Evolutionary conservation across 1,139 yeast species (phyloP), one percentile per base, ranked within the genome.

Genomic region (Suhomyces panamericanus): DNA sequence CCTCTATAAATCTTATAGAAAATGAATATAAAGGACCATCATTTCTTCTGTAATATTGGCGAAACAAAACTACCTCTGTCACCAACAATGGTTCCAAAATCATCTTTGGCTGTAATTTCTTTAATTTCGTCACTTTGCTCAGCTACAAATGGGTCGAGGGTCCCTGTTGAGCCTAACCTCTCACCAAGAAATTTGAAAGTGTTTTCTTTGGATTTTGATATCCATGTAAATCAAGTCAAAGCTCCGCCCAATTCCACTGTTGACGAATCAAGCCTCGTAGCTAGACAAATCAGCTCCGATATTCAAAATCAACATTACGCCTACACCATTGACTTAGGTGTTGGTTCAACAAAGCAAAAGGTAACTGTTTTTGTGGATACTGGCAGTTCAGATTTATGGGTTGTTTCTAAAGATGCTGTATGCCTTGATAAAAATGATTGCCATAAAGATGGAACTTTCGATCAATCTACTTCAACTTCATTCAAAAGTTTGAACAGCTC

Each of bases 341-440:
- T 26, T 10, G 56, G 55, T 14, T 50, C 56, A 12, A 41, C 48
- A 38, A 35, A 43, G 6, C 51, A 53, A 36, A 17, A 27, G 11
- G 17, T 49, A 4, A 36, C 41, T 13, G 55, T 52, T 1, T 39
- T 32, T 10, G 42, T 59, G 22, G 63, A 58, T 45, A 58, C 63
- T 6, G 62, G 62, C 11, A 53, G 58, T 30, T 54, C 61, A 12
- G 62, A 59, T 39, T 50, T 57, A 43, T 59, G 62, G 62, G 40
- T 50, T 37, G 54, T 56, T 49, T 31, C 50, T 10, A 53, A 48
- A 14, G 63, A 61, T 43, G 58, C 64, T 9, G 48, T 60, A 11
- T 64, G 70, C n/a, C n/a, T n/a, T 49, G 37, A 43, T n/a, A 53
- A 57, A 33, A 58, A 59, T 10, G 20, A 35, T 10, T 44, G 49